Conservation (phyloP, 1,284 basidiomycete species). For the Cryptococcus amylolentus region DNA sequence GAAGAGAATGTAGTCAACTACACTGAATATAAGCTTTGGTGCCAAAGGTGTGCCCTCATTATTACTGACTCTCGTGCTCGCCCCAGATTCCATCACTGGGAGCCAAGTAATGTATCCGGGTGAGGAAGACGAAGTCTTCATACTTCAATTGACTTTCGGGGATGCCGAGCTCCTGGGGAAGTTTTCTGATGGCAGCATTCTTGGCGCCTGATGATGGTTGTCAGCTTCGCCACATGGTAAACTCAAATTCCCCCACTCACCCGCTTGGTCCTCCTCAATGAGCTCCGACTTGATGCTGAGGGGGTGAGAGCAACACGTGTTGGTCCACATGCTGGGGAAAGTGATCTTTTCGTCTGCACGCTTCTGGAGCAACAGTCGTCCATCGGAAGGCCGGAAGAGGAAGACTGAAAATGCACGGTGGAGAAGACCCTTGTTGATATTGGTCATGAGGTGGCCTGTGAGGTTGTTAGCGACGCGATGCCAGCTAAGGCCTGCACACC, state of each 20-base stretch:
- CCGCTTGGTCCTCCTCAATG: conserved; percentile 69
- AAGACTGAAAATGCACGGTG: conserved; percentile 99
- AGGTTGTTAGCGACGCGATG: not conserved
- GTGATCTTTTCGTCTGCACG: conserved; percentile 98
- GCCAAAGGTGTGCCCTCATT: not conserved
- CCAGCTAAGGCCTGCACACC: not conserved
- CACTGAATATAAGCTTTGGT: conserved; percentile 9
- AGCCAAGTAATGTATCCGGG: conserved; percentile 95
- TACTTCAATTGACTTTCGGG: conserved; percentile 64
- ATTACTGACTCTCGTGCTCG: conserved; percentile 88
- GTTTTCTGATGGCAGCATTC: conserved; percentile 85
- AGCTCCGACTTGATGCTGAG: conserved; percentile 73
- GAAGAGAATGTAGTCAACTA: conserved; percentile 99
- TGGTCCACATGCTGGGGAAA: conserved; percentile 99
- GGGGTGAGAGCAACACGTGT: conserved; percentile 98
- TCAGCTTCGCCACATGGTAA: not conserved
- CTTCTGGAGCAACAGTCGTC: conserved; percentile 91
- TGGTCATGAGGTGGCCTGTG: conserved; percentile 93
- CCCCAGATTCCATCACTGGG: conserved; percentile 93
- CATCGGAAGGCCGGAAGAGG: conserved; percentile 89
- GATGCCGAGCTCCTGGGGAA: conserved; percentile 96
- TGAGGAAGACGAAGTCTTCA: conserved; percentile 90
- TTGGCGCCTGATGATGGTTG: conserved; percentile 57
- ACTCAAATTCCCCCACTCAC: conserved; percentile 39
- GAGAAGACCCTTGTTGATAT: conserved; percentile 89